Evolutionary conservation across 805 yeast species (phyloP), one percentile per base, ranked within the genome.

Genomic region (Myxozyma sirexii): DNA sequence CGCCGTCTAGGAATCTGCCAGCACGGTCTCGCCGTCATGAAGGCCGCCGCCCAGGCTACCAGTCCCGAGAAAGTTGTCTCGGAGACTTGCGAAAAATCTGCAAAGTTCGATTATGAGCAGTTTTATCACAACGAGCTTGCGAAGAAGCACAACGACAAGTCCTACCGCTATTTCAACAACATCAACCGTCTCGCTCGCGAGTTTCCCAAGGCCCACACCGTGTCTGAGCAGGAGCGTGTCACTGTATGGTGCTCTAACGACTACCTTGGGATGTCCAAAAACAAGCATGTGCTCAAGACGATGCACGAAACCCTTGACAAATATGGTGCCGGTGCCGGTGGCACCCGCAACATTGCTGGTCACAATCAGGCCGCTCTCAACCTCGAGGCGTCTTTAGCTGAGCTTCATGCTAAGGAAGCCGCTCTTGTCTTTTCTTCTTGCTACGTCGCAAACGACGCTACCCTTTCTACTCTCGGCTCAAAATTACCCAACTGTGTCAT

Each of bases 231-330:
- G 15, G 96, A 90, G 70, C 88, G 88, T 72, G 99, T 94, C 60
- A 91, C 96, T 54, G 99, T 94, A 59, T 94, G 99, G 99, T 94
- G 99, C 72, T 92, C 99, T 43, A 94, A 94, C 74, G 99, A 94
- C 75, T 94, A 94, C 74, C 80, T 94, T 62, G 97, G 98, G 12
- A 89, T 94, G 94, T 93, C 97, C 54, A 85, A 84, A 70, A 88
- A 93, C 73, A 81, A 81, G 63, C 77, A 80, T 64, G 93, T 93
- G 45, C 77, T 90, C 60, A 76, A 82, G 17, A 84, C 84, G 57
- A 94, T 93, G 93, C 86, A 87, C 68, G 73, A 79, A 50, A 85
- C 96, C 17, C 80, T 94, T 74, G 88, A 87, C 69, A 84, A 83
- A 77, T 94, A 94, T 73, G 99, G 99, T 69, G 88, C 97, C 3